These are phyloP conservation scores for Penicillium hordei DNA, from an alignment of 2,329 filamentous ascomycete genomes.

Conservation along the genomic window DNA sequence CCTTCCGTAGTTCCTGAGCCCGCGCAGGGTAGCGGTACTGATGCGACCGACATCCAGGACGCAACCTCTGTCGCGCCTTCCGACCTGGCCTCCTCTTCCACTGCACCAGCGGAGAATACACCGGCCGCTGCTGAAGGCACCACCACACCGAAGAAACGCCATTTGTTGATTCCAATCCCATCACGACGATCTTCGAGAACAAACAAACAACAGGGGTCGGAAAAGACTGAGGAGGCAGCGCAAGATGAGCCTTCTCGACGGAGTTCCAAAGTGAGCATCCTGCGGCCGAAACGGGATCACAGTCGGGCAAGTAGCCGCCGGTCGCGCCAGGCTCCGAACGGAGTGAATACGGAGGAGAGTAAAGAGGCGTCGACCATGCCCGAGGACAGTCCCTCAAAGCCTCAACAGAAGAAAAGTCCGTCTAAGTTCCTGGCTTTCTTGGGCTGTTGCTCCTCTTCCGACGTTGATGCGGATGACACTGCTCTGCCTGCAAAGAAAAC, in stretches of 20 bases:
- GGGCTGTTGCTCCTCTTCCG: conserved; percentile 50
- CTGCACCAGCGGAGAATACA: conserved; percentile 8
- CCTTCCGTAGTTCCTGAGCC: conserved; percentile 28
- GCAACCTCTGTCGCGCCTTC: conserved; percentile 20
- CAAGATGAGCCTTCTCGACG: conserved; percentile 52
- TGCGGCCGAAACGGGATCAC: conserved; percentile 63
- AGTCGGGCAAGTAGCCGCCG: conserved; percentile 62
- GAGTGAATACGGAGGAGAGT: conserved; percentile 33
- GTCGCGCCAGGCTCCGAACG: conserved; percentile 40
- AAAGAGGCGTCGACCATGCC: conserved; percentile 32
- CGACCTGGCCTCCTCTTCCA: conserved; percentile 16
- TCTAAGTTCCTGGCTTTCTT: conserved; percentile 48
- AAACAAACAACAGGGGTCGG: conserved; percentile 36
- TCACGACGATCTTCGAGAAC: conserved; percentile 42
- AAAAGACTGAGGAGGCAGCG: conserved; percentile 34
- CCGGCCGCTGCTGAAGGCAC: conserved; percentile 17
- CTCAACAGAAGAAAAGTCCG: conserved; percentile 44
- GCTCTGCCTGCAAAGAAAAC: conserved; percentile 49
- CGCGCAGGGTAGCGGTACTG: conserved; percentile 22
- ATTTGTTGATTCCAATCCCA: conserved; percentile 38
- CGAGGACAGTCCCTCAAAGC: conserved; percentile 35
- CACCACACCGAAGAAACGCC: conserved; percentile 38
- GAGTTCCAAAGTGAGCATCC: conserved; percentile 65
- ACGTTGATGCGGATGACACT: conserved; percentile 46
- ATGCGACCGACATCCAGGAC: conserved; percentile 26